These are phyloP conservation scores for Fonsecaea monophora DNA, from an alignment of 2,329 filamentous ascomycete species.

Conservation along the genomic window DNA sequence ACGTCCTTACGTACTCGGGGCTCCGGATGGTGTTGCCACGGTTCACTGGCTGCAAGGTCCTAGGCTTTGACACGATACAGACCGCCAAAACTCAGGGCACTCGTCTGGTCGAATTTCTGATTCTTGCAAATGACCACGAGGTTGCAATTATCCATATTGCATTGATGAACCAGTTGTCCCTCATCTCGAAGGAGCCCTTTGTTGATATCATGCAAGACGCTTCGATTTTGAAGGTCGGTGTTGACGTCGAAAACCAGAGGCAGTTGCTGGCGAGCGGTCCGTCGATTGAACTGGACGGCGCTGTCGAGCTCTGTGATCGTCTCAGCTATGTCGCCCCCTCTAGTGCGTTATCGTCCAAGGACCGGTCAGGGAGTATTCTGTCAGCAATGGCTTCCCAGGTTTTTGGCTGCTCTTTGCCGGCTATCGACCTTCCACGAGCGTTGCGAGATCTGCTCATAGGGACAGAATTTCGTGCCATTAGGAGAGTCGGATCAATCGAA, in stretches of 20 bases:
- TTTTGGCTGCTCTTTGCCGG: slow-evolving; percentile 18
- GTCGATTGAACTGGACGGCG: slow-evolving; percentile 14
- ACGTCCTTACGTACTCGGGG: slow-evolving; percentile 4
- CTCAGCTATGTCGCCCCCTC: neutral
- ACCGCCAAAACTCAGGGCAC: neutral
- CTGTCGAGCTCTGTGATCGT: slow-evolving; percentile 11
- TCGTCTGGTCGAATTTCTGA: slow-evolving; percentile 21
- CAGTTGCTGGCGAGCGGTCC: slow-evolving; percentile 12
- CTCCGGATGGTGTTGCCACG: slow-evolving; percentile 16
- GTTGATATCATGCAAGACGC: slow-evolving; percentile 20
- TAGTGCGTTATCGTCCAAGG: neutral
- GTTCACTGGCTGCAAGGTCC: slow-evolving; percentile 16
- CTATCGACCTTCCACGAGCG: slow-evolving; percentile 15
- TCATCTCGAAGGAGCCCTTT: slow-evolving; percentile 14
- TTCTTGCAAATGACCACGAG: slow-evolving; percentile 23
- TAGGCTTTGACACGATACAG: slow-evolving; percentile 24
- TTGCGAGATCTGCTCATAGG: slow-evolving; percentile 8
- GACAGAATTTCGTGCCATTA: slow-evolving; percentile 3
- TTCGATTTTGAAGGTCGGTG: slow-evolving; percentile 30
- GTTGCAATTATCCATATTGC: slow-evolving; percentile 26
- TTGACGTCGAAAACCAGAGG: slow-evolving; percentile 23
- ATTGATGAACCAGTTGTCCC: slow-evolving; percentile 5
- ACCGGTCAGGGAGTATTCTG: slow-evolving; percentile 9
- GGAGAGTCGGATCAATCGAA: neutral
- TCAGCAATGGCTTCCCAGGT: slow-evolving; percentile 17